A percentile compares a stretch with the other conserved stretches of the same genome.
phyloP scores from a whole-genome alignment of 106 monocot genomes.

The Platanthera zijinensis region DNA sequence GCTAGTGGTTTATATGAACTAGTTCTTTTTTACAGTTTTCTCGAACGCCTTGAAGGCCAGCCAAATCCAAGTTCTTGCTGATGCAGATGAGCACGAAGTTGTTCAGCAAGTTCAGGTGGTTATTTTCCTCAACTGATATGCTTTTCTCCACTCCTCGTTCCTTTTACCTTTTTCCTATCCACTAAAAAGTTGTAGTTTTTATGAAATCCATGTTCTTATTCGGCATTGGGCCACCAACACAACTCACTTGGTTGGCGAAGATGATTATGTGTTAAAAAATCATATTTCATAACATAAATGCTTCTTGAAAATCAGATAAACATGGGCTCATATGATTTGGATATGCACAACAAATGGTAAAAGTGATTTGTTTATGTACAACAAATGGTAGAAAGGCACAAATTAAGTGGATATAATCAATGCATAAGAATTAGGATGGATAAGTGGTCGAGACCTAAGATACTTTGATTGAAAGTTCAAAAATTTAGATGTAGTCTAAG shows the following conservation, averaged over 20 bases:
- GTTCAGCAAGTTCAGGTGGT: constrained; percentile 95
- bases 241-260: not conserved
- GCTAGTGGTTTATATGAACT: not conserved
- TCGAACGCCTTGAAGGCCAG: constrained; percentile 89
- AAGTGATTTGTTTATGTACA: no score
- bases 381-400: no score
- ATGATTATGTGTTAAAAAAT: no score
- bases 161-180: not conserved
- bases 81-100: constrained; percentile 97
- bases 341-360: no score
- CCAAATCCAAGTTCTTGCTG: constrained; percentile 96
- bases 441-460: no score
- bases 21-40: constrained; percentile 57
- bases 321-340: no score
- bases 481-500: no score
- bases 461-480: no score
- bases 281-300: not conserved
- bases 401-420: no score
- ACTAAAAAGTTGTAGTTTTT: not conserved
- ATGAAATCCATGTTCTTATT: not conserved
- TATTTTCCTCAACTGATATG: not conserved
- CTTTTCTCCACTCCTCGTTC: not conserved
- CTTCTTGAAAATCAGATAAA: no score
- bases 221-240: not conserved
- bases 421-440: no score